Conservation (phyloP, 495 filamentous ascomycete genomes). For the Pyronema omphalodes region DNA sequence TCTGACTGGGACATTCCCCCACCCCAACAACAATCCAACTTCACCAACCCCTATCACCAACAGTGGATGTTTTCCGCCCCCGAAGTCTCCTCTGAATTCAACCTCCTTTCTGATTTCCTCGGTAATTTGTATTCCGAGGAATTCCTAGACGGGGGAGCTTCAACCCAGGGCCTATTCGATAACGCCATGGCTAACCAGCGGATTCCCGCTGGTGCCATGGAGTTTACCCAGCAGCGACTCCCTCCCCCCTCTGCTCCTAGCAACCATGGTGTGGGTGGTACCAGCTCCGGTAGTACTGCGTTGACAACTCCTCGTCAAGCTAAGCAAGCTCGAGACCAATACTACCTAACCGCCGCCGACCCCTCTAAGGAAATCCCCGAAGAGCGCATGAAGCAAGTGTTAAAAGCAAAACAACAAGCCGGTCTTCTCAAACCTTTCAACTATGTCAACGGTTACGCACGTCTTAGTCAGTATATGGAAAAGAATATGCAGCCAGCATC, state of each 20-base stretch:
- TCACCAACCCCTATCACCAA: conserved; percentile 46
- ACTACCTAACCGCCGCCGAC: conserved; percentile 92
- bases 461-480: conserved; percentile 78
- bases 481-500: conserved; percentile 58
- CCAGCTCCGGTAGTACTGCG: conserved; percentile 32
- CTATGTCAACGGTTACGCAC: conserved; percentile 87
- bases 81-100: conserved; percentile 89
- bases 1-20: conserved; percentile 41
- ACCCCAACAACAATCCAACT: conserved; percentile 19
- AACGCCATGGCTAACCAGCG: not conserved
- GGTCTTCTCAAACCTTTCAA: conserved; percentile 92
- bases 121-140: conserved; percentile 41
- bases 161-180: not conserved
- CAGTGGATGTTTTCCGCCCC: conserved; percentile 91
- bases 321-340: conserved; percentile 73
- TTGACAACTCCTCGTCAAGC: conserved; percentile 37
- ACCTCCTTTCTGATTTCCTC: conserved; percentile 87
- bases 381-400: conserved; percentile 84
- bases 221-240: conserved; percentile 9
- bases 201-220: conserved; percentile 3
- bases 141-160: not conserved
- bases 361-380: conserved; percentile 84
- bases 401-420: conserved; percentile 88
- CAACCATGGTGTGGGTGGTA: conserved; percentile 4
- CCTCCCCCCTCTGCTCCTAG: conserved; percentile 8